Evolutionary conservation across 75 land plant species (phyloP).

Genomic region (Sequoia sempervirens): DNA sequence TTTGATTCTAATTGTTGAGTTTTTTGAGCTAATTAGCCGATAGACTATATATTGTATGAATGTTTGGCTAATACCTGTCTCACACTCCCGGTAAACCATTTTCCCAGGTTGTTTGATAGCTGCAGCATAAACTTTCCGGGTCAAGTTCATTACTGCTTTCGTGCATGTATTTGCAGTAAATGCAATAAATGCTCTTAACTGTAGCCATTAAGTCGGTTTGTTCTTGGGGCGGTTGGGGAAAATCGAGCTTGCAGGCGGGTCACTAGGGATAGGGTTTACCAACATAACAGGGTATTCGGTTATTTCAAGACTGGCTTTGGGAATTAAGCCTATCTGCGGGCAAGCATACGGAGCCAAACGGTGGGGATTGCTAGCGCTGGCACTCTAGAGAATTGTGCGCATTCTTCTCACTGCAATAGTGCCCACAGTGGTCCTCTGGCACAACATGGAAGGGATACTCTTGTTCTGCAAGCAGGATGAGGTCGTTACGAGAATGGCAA

Average conservation of each 20-base stretch:
- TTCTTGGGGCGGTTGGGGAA: slow-evolving; percentile 37
- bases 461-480: slow-evolving; percentile 27
- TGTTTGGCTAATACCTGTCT: too few species aligned
- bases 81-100: too few species aligned
- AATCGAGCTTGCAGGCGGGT: slow-evolving; percentile 42
- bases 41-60: too few species aligned
- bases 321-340: slow-evolving; percentile 54
- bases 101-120: too few species aligned
- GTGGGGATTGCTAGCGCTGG: slow-evolving; percentile 26
- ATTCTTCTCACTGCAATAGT: slow-evolving; percentile 20
- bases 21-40: not conserved
- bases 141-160: too few species aligned
- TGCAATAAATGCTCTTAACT: too few species aligned
- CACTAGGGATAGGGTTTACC: slow-evolving; percentile 38
- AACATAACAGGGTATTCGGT: slow-evolving; percentile 51
- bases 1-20: too few species aligned
- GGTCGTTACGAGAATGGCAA: slow-evolving; percentile 20
- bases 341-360: slow-evolving; percentile 42
- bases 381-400: slow-evolving; percentile 30
- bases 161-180: too few species aligned
- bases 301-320: slow-evolving; percentile 40
- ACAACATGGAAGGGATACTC: slow-evolving; percentile 27
- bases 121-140: too few species aligned
- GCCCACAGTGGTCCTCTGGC: slow-evolving; percentile 34
- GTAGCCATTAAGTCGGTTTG: not conserved